Evolutionary conservation across 164 flowering plant species (phyloP).

Genomic region (Pachysandra terminalis): DNA sequence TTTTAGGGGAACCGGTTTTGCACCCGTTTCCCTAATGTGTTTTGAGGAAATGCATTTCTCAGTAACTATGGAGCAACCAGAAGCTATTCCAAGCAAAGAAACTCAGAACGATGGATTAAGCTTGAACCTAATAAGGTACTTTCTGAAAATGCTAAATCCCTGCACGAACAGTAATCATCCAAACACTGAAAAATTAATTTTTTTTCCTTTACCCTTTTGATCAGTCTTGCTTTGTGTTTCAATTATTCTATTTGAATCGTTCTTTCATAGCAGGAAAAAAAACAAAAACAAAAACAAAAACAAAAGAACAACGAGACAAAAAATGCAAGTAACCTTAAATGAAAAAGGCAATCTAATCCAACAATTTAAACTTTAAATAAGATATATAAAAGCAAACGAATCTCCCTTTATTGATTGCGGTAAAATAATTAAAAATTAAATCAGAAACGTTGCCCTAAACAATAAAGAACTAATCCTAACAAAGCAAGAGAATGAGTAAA

Average conservation of each 20-base stretch:
- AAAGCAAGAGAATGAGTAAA: neutral
- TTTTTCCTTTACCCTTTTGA: neutral
- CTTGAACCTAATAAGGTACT: no score
- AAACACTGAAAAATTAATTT: no score
- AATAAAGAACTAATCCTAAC: neutral
- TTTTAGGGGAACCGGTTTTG: no score
- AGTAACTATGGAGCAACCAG: no score
- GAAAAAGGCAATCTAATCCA: neutral
- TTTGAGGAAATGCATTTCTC: no score
- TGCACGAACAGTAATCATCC: neutral
- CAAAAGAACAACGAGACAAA: neutral
- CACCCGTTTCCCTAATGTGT: no score
- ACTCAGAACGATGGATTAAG: no score
- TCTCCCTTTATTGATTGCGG: neutral
- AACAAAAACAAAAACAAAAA: neutral
- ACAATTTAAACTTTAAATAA: neutral
- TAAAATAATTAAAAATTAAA: neutral
- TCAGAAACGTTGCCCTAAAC: neutral
- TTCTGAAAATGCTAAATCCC: no score
- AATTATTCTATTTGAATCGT: neutral
- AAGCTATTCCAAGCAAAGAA: no score
- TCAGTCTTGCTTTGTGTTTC: neutral
- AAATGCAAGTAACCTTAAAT: neutral
- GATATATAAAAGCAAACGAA: neutral
- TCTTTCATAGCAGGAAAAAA: neutral